Evolutionary conservation across 345 rosid genomes (phyloP).

Genomic region (Mallotus nudiflorus): DNA sequence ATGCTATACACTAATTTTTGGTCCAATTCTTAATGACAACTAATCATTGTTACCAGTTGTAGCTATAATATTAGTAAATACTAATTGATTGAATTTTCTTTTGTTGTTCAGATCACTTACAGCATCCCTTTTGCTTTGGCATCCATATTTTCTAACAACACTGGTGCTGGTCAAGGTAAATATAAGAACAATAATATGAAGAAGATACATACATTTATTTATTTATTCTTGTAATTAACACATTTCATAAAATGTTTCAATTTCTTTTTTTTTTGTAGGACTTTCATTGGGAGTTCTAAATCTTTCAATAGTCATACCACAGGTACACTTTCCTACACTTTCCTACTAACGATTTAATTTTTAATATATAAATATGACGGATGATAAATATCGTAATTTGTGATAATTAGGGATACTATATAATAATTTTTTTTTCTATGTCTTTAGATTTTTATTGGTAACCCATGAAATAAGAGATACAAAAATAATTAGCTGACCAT

Average conservation of each 20-base stretch:
- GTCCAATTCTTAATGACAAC: too few relatives aligned
- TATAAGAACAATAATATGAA: neutral
- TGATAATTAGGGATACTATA: too few relatives aligned
- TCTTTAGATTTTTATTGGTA: too few relatives aligned
- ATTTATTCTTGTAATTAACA: too few relatives aligned
- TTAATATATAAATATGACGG: too few relatives aligned
- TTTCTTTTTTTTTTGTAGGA: slow-evolving; percentile 36
- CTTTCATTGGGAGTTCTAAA: slow-evolving; percentile 85
- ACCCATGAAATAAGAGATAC: too few relatives aligned
- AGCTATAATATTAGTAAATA: too few relatives aligned
- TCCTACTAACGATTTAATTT: too few relatives aligned
- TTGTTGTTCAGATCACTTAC: slow-evolving; percentile 57
- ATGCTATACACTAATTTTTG: too few relatives aligned
- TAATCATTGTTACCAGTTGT: neutral
- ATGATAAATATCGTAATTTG: too few relatives aligned
- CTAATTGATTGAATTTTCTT: neutral
- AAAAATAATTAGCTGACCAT: too few relatives aligned
- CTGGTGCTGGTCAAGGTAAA: slow-evolving; percentile 89
- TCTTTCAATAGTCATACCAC: slow-evolving; percentile 76
- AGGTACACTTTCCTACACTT: slow-evolving; percentile 42
- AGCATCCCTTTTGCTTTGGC: slow-evolving; percentile 93
- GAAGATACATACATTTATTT: neutral
- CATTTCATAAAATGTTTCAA: neutral
- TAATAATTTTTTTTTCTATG: too few relatives aligned
- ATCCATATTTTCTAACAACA: slow-evolving; percentile 57